Base-by-base conservation (phyloP, 1,139 yeast species). In the Chernovozyma sophiae-reginae region DNA sequence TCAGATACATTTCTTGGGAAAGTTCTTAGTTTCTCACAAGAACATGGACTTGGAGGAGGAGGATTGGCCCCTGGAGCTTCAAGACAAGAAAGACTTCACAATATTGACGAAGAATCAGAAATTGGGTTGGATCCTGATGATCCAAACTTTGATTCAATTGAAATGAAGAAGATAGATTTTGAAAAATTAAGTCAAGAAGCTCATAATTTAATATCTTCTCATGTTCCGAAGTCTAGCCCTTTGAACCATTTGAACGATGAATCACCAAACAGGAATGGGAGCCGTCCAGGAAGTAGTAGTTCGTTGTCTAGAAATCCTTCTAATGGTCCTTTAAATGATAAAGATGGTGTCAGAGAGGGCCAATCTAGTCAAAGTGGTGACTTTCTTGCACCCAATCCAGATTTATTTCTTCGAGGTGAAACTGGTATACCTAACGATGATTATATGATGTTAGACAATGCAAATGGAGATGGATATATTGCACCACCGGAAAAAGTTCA, bases 371-470 rank as follows among this genome's bases (percentile, higher is more conserved):
- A 22, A 3, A 11, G 31, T 5, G n/a, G 17, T n/a, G 24, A 17
- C 3, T 60, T 68, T 40, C 65, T 60, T 40, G 69, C 74, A 2
- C 76, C 77, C 3, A 73, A 74, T 41, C 78, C 79, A 2, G 76
- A 70, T 32, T 43, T 58, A 26, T 65, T 56, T 36, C 44, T 66
- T 8, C 55, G 72, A 23, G 57, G 60, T 12, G 66, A 64, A 22
- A 26, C 29, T 13, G 54, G 56, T 11, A 50, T 48, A 13, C 54
- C 51, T 25, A 58, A 56, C 17, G 64, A 58, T 11, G 66, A 64
- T 24, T 62, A 65, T 35, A 45, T 63, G 44, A 47, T 63, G 46
- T 51, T 66, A 19, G 65, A 59, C 26, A 67, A 62, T 27, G 66
- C 60, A 34, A 68, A 62, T 29, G 77, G 72, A 16, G 84, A 75